phyloP scores from a whole-genome alignment of 768 basidiomycete species.

The Saitozyma podzolica region DNA sequence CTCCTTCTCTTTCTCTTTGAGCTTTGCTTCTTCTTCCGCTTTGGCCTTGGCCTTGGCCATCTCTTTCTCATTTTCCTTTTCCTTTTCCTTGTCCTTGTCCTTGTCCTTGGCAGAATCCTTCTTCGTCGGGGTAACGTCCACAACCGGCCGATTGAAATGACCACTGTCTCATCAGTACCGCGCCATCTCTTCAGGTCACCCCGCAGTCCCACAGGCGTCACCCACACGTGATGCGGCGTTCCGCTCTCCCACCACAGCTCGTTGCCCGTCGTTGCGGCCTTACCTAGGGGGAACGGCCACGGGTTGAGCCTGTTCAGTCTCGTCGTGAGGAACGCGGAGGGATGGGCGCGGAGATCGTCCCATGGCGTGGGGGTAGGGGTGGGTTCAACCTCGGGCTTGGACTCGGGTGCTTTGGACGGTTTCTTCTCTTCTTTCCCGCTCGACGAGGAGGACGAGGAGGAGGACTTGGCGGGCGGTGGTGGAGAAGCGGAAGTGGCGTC shows the following conservation, averaged over 20 bases:
- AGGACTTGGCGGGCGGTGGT: constrained; percentile 11
- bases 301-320: constrained; percentile 30
- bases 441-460: constrained; percentile 23
- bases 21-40: constrained; percentile 19
- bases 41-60: constrained; percentile 22
- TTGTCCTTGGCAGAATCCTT: constrained; percentile 17
- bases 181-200: not conserved
- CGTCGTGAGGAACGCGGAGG: constrained; percentile 44
- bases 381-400: constrained; percentile 7
- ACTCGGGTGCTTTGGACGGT: constrained; percentile 22
- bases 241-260: constrained; percentile 51
- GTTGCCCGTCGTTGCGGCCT: constrained; percentile 19
- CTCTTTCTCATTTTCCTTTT: constrained; percentile 23
- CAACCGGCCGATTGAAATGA: constrained; percentile 38
- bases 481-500: constrained; percentile 12
- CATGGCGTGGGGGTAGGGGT: constrained; percentile 30
- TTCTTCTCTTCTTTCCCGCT: constrained; percentile 23
- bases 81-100: constrained; percentile 21
- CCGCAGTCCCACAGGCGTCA: constrained; percentile 1
- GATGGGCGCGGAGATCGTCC: constrained; percentile 45
- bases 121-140: constrained; percentile 7
- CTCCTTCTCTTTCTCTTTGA: constrained; percentile 22
- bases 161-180: constrained; percentile 26
- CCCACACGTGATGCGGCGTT: constrained; percentile 44
- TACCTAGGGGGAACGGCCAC: constrained; percentile 47